Evolutionary conservation across 2,329 filamentous ascomycete species (phyloP), one percentile per base, ranked within the genome.

Genomic region (Pseudogymnoascus sp.): DNA sequence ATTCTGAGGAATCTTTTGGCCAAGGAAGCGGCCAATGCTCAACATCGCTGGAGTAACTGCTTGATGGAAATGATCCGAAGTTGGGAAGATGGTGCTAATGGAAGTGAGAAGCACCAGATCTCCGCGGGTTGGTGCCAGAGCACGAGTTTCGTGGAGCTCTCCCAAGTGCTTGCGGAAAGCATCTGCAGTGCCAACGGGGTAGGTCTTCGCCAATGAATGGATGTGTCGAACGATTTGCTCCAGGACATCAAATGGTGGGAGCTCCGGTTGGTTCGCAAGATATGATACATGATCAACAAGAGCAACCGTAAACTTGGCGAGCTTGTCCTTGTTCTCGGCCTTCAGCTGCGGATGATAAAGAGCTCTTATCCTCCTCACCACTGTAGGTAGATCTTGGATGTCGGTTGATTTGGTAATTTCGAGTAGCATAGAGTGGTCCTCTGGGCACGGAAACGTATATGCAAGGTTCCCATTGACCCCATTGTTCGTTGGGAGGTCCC

Each of bases 61-160:
- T 70, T 95, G 89, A 71, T 99, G 95, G 76, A 97, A 99, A 76
- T 97, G 93, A 75, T 99, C 95, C 0, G 93, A 97, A 0, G 95
- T 96, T 4, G 95, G 93, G 71, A 96, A 99, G 62, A 96, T 89
- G 1, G 86, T 86, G 42, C 88, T 86, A 65, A 97, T 85, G 0
- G 91, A 92, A 0, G 91, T 93, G 37, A 99, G 78, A n/a, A 96
- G 77, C 21, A 92, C 77, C 18, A 99, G 77, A 71, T 99, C 93
- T 16, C 91, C 90, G 69, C 73, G 82, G 71, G 74, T 83, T 69
- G 80, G 85, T 6, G 77, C 74, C 37, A 86, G 74, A 4, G 82
- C 78, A 37, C 84, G 78, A 34, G 74, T 71, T 34, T 76, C 68
- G 60, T 77, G 75, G 45, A 86, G 80, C n/a, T 82, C 78, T 62